These are phyloP conservation scores for Acer negundo DNA, from an alignment of 345 rosid species.

Conservation along the genomic window DNA sequence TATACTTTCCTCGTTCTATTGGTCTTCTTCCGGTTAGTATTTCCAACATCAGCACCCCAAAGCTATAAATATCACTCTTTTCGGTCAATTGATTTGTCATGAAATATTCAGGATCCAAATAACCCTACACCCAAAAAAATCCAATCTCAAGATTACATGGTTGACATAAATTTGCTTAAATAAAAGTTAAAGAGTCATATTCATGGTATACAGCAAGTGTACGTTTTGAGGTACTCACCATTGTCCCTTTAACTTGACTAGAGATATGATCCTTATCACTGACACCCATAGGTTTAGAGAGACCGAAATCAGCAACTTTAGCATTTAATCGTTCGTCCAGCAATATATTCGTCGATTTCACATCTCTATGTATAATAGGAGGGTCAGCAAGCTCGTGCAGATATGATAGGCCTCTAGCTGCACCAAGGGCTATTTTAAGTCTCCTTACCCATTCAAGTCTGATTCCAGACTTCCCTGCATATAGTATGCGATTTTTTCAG, in stretches of 20 bases:
- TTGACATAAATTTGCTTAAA: too few relatives aligned
- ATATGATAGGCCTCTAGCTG: constrained; percentile 54
- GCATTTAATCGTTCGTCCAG: constrained; percentile 49
- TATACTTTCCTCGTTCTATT: neutral
- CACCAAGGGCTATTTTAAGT: constrained; percentile 44
- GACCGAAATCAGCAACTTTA: constrained; percentile 58
- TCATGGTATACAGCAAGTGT: too few relatives aligned
- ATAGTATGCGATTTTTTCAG: neutral
- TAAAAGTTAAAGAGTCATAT: too few relatives aligned
- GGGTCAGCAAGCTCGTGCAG: constrained; percentile 58
- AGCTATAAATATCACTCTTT: constrained; percentile 5
- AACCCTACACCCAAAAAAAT: neutral
- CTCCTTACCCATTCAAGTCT: constrained; percentile 50
- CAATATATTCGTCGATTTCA: constrained; percentile 50
- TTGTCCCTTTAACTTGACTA: constrained; percentile 56
- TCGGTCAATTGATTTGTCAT: neutral
- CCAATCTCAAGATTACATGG: neutral
- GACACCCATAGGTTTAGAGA: constrained; percentile 41
- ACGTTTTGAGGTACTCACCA: constrained; percentile 31
- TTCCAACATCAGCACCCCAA: neutral
- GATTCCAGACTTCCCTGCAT: constrained; percentile 48
- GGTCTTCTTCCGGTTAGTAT: neutral
- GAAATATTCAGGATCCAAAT: constrained; percentile 9
- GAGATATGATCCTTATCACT: constrained; percentile 37
- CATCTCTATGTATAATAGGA: constrained; percentile 56